phyloP scores from a whole-genome alignment of 1,139 yeast genomes.

The Geotrichum australiense region DNA sequence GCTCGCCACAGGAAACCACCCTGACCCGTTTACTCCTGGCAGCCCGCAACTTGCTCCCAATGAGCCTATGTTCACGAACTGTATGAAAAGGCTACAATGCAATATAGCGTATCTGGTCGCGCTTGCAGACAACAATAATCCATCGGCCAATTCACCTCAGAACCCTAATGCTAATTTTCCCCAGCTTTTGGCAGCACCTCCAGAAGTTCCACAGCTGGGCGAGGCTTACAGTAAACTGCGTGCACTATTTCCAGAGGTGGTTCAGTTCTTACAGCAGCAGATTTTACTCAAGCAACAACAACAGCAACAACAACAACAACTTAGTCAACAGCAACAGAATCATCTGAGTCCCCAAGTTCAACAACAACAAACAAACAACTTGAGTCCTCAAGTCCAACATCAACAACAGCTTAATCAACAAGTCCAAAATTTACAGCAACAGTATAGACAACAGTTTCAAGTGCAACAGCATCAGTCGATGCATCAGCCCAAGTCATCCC shows the following conservation, averaged over 20 bases:
- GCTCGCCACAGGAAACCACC: conserved; percentile 20
- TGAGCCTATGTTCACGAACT: conserved; percentile 23
- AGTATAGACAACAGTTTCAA: conserved; percentile 8
- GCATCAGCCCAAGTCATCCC: conserved; percentile 8
- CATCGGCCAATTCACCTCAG: conserved; percentile 20
- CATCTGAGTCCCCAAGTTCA: conserved; percentile 6
- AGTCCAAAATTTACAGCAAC: conserved; percentile 11
- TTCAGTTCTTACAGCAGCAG: conserved; percentile 26
- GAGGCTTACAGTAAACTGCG: conserved; percentile 29
- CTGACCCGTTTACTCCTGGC: conserved; percentile 7
- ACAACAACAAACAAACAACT: conserved; percentile 16
- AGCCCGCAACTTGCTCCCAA: conserved; percentile 7
- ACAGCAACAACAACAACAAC: conserved; percentile 19
- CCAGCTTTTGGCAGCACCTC: conserved; percentile 29
- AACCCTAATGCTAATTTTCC: conserved; percentile 24
- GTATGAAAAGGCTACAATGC: conserved; percentile 32
- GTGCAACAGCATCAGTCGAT: conserved; percentile 1
- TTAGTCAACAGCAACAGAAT: conserved; percentile 4
- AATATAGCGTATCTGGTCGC: conserved; percentile 31
- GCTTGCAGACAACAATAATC: conserved; percentile 22
- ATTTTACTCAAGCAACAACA: conserved; percentile 21
- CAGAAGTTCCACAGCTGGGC: conserved; percentile 28
- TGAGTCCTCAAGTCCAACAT: conserved; percentile 11
- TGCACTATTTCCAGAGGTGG: conserved; percentile 29
- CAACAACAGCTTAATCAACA: conserved; percentile 12